Percentiles rank a stretch among this genome's conserved stretches.
phyloP scores from a whole-genome alignment of 306 rosid genomes.

The Castanospermum australe region DNA sequence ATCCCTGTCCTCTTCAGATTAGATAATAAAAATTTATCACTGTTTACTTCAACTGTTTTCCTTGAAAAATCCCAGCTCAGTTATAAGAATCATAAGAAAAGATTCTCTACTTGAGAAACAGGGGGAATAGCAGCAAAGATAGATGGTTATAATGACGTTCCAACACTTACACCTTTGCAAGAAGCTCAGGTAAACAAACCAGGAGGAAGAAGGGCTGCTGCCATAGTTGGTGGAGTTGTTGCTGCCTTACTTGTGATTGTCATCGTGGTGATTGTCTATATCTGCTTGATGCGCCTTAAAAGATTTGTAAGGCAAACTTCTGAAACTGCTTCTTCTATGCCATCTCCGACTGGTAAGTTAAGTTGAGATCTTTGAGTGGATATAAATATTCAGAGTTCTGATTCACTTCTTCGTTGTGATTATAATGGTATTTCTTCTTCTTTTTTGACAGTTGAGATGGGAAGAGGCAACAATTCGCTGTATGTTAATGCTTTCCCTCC shows the following conservation, averaged over 20 bases:
- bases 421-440: neutral
- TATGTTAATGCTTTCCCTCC: slow-evolving; percentile 37
- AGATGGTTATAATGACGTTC: slow-evolving; percentile 45
- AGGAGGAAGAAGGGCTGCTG: slow-evolving; percentile 39
- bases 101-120: slow-evolving; percentile 26
- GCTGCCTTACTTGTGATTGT: slow-evolving; percentile 49
- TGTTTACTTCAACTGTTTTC: slow-evolving; percentile 11
- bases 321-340: slow-evolving; percentile 55
- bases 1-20: slow-evolving; percentile 12
- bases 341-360: slow-evolving; percentile 57
- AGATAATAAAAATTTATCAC: neutral
- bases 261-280: slow-evolving; percentile 39
- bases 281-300: slow-evolving; percentile 47
- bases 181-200: slow-evolving; percentile 34
- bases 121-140: slow-evolving; percentile 32
- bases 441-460: slow-evolving; percentile 51
- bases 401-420: neutral
- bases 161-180: slow-evolving; percentile 47
- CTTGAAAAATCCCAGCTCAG: neutral
- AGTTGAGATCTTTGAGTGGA: neutral
- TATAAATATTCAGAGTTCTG: neutral
- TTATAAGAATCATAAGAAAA: slow-evolving; percentile 20
- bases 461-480: slow-evolving; percentile 42
- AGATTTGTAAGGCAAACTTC: slow-evolving; percentile 49
- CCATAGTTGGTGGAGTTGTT: slow-evolving; percentile 42